Evolutionary conservation across 352 stramenopile genomes (phyloP).

Genomic region (Pythium catenulatum): DNA sequence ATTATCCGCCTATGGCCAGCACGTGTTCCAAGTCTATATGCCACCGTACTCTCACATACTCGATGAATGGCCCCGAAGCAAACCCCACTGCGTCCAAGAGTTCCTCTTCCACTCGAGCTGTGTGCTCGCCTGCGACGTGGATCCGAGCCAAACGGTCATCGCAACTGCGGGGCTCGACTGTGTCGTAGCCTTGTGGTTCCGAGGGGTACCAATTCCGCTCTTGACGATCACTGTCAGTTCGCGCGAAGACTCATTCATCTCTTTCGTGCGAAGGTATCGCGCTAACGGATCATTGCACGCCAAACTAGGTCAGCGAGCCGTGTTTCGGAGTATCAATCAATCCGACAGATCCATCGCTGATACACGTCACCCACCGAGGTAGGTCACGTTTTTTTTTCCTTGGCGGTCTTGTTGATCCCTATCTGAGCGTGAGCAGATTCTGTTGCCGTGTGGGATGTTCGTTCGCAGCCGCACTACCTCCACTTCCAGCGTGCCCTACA

Average conservation of each 20-base stretch:
- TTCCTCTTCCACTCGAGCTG: slow-evolving; percentile 34
- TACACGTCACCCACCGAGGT: slow-evolving; percentile 51
- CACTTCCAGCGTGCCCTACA: slow-evolving; percentile 67
- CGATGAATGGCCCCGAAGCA: background rate
- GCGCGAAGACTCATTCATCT: background rate
- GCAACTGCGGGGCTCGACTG: slow-evolving; percentile 65
- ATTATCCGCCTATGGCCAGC: too few relatives aligned
- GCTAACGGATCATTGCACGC: background rate
- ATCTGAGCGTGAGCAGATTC: slow-evolving; percentile 66
- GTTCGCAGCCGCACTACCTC: slow-evolving; percentile 66
- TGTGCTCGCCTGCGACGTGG: slow-evolving; percentile 77
- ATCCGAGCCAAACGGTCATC: slow-evolving; percentile 70
- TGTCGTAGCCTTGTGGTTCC: slow-evolving; percentile 65
- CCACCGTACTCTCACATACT: too few relatives aligned
- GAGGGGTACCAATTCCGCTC: slow-evolving; percentile 13
- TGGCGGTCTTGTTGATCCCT: background rate
- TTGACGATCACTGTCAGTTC: slow-evolving; percentile 32
- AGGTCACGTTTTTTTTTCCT: slow-evolving; percentile 68
- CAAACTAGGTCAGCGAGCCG: slow-evolving; percentile 19
- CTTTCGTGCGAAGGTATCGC: background rate
- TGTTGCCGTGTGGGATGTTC: slow-evolving; percentile 69
- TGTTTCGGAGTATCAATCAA: slow-evolving; percentile 20
- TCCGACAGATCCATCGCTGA: slow-evolving; percentile 13
- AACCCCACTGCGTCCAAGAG: slow-evolving; percentile 10
- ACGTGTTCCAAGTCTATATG: too few relatives aligned